These are phyloP conservation scores for Xylaria sp. DNA, from an alignment of 2,329 filamentous ascomycete genomes.

Conservation along the genomic window DNA sequence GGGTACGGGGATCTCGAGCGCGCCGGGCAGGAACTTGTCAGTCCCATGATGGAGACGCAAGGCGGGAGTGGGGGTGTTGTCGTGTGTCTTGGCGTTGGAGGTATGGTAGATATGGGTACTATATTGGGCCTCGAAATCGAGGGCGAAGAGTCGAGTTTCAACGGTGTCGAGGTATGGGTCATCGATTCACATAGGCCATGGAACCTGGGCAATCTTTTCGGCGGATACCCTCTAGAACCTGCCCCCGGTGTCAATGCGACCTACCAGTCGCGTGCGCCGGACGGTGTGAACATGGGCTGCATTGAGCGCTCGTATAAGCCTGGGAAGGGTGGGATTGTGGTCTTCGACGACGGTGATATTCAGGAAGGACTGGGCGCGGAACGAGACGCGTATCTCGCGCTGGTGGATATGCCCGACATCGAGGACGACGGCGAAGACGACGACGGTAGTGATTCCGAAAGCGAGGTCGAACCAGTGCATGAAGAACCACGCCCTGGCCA, in stretches of 20 bases:
- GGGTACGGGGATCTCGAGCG: conserved; percentile 88
- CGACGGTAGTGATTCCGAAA: conserved; percentile 59
- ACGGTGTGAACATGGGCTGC: conserved; percentile 73
- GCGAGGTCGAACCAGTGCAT: conserved; percentile 60
- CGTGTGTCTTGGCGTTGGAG: conserved; percentile 89
- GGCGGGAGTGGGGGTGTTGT: conserved; percentile 89
- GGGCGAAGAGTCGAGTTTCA: conserved; percentile 67
- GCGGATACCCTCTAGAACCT: conserved; percentile 64
- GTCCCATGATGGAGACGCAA: conserved; percentile 81
- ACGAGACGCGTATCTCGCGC: conserved; percentile 79
- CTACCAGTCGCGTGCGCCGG: conserved; percentile 55
- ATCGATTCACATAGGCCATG: conserved; percentile 89
- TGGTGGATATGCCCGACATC: conserved; percentile 88
- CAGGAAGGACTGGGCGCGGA: conserved; percentile 77
- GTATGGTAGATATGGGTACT: conserved; percentile 82
- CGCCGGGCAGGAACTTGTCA: conserved; percentile 76
- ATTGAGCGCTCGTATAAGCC: conserved; percentile 73
- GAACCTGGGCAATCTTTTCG: conserved; percentile 94
- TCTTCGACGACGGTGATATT: conserved; percentile 96
- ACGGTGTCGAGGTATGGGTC: conserved; percentile 93
- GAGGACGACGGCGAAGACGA: conserved; percentile 72
- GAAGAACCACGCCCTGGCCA: conserved; percentile 52
- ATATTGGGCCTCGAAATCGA: conserved; percentile 75
- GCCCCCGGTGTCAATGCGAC: conserved; percentile 50
- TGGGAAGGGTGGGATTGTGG: conserved; percentile 84